Base-by-base conservation (phyloP, 208 protist species). In the Leishmania amazonensis region DNA sequence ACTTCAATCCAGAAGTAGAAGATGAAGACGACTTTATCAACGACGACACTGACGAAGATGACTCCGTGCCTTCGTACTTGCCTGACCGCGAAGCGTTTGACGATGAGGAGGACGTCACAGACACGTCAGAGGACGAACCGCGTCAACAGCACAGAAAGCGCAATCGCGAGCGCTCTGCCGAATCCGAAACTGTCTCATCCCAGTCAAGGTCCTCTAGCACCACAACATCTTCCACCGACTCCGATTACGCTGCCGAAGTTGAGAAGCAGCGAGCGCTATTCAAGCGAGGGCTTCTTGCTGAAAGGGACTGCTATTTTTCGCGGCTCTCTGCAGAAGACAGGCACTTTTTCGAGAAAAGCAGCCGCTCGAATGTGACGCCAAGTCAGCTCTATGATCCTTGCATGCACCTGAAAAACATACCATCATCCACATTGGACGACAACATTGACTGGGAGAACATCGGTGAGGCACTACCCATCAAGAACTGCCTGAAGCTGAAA, bases 401-500 rank as follows among this genome's bases (percentile, higher is more conserved):
- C 6, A 81, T 89, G 75, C 77, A 83, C 47, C 45, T 35, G 13
- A 51, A n/a, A 2, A 17, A 13, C 1, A 31, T 21, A 28, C n/a
- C 19, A 8, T 17, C 13, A 21, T 28, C 51, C 8, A 21, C 51
- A 38, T n/a, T 64, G n/a, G 78, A 83, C 0, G 80, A 91, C 3
- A 78, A 87, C 35, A 68, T 82, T 58, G 84, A 91, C 72, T 89
- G 88, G 85, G 83, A 85, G 54, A 87, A 84, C 77, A 86, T 91
- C 71, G 88, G 84, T 2, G 88, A 81, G 57, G 28, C 67, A 5
- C 35, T 91, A 5, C 45, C 75, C 19, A 13, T 38, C 3, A 84
- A 53, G 21, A 70, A 28, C 1, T n/a, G 49, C 9, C 13, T 65
- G 42, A 60, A 54, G 21, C 21, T 79, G 35, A 84, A 75, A 31